A percentile compares a stretch with the other conserved stretches of the same genome.
phyloP scores from a whole-genome alignment of 1,139 yeast genomes.

The Kodamaea anthophila region DNA sequence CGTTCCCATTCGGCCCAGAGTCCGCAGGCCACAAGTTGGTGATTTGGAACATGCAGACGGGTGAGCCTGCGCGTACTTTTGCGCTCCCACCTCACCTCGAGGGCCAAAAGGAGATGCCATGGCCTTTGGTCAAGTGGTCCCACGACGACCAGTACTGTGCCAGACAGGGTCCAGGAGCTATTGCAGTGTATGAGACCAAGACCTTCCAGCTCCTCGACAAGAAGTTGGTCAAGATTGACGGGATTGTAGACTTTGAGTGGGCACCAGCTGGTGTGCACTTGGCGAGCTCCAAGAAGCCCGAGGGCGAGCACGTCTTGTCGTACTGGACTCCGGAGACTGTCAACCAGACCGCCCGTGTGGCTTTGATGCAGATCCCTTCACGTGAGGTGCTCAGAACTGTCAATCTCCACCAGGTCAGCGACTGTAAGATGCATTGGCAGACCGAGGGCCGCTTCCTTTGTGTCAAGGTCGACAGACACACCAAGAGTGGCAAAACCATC shows the following conservation, averaged over 20 bases:
- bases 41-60: slow-evolving; percentile 86
- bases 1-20: slow-evolving; percentile 79
- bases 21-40: slow-evolving; percentile 92
- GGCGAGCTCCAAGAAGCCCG: slow-evolving; percentile 46
- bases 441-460: slow-evolving; percentile 77
- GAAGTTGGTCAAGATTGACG: slow-evolving; percentile 78
- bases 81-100: slow-evolving; percentile 78
- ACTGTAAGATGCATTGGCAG: slow-evolving; percentile 94
- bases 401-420: slow-evolving; percentile 90
- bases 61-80: slow-evolving; percentile 83
- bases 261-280: slow-evolving; percentile 83
- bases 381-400: slow-evolving; percentile 82
- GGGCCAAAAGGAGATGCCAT: slow-evolving; percentile 68
- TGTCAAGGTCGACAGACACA: slow-evolving; percentile 95
- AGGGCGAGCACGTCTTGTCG: slow-evolving; percentile 66
- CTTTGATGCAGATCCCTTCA: slow-evolving; percentile 83
- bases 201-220: slow-evolving; percentile 66
- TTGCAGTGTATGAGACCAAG: slow-evolving; percentile 77
- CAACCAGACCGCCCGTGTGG: slow-evolving; percentile 93
- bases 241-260: slow-evolving; percentile 89
- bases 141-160: slow-evolving; percentile 91
- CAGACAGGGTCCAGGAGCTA: slow-evolving; percentile 88
- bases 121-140: slow-evolving; percentile 99
- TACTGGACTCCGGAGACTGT: slow-evolving; percentile 96
- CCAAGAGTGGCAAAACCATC: slow-evolving; percentile 87